phyloP scores from a whole-genome alignment of 345 rosid genomes.

The Ricinus communis region DNA sequence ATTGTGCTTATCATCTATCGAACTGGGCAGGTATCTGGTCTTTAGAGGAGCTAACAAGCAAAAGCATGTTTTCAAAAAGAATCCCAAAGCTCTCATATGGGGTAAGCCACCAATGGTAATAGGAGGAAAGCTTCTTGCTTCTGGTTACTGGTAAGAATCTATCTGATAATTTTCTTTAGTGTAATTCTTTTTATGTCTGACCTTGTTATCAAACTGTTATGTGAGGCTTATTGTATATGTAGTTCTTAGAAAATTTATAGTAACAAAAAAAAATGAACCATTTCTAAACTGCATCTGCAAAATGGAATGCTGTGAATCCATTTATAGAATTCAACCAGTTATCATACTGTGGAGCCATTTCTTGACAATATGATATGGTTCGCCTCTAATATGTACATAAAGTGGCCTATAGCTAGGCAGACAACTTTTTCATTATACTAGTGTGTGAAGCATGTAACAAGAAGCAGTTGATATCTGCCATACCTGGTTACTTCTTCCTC shows the following conservation, averaged over 20 bases:
- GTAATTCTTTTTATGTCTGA: background rate
- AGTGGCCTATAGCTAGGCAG: no score
- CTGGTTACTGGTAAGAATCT: conserved; percentile 79
- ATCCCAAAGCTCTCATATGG: conserved; percentile 79
- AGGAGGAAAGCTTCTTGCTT: conserved; percentile 90
- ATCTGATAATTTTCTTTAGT: background rate
- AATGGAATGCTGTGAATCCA: background rate
- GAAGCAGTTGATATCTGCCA: no score
- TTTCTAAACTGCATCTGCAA: background rate
- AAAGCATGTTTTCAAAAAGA: conserved; percentile 84
- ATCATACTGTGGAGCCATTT: background rate
- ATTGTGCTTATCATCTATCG: background rate
- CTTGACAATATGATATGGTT: background rate
- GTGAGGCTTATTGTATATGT: background rate
- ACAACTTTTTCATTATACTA: no score
- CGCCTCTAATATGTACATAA: no score
- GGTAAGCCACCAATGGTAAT: conserved; percentile 78
- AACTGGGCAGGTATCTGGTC: conserved; percentile 61
- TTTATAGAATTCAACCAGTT: background rate
- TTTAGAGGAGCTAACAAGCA: conserved; percentile 94
- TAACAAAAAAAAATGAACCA: background rate
- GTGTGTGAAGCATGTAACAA: no score
- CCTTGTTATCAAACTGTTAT: background rate
- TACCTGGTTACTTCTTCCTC: no score
- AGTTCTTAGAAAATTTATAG: background rate